phyloP scores from a whole-genome alignment of 106 monocot genomes.

The Dendrobium catenatum region DNA sequence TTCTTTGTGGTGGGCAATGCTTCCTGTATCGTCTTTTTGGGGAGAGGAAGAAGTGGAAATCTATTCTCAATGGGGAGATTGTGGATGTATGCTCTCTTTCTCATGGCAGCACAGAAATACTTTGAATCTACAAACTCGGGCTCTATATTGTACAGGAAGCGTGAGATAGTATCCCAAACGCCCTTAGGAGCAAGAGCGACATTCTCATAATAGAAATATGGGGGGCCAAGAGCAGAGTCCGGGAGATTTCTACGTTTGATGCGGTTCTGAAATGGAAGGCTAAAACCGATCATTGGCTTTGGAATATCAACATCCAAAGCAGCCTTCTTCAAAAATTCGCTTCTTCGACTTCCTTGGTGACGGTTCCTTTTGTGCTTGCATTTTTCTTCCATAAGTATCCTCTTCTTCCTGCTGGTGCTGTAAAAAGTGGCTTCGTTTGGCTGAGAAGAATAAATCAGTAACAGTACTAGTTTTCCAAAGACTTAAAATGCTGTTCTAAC shows the following conservation, averaged over 20 bases:
- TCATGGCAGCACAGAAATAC: conserved; percentile 51
- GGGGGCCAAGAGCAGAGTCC: conserved; percentile 52
- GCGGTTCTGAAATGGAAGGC: conserved; percentile 37
- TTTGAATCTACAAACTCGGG: conserved; percentile 89
- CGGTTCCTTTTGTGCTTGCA: not conserved
- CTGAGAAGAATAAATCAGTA: not conserved
- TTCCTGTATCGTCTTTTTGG: conserved; percentile 47
- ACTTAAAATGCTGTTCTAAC: not conserved
- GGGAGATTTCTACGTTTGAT: conserved; percentile 32
- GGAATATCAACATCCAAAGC: conserved; percentile 22
- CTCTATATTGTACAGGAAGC: conserved; percentile 42
- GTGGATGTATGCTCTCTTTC: conserved; percentile 70
- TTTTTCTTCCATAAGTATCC: not conserved
- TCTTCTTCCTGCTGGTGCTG: conserved; percentile 5
- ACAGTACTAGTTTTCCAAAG: not conserved
- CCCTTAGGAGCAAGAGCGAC: conserved; percentile 78
- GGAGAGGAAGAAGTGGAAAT: conserved; percentile 35
- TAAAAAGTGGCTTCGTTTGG: not conserved
- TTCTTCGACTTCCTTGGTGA: not conserved
- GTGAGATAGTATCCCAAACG: conserved; percentile 61
- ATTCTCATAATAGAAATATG: conserved; percentile 87
- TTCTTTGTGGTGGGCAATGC: conserved; percentile 38
- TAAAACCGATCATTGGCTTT: conserved; percentile 70
- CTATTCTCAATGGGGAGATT: conserved; percentile 63
- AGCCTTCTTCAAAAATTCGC: not conserved